phyloP scores from a whole-genome alignment of 1,284 basidiomycete species.

The Microbotryum scabiosae region DNA sequence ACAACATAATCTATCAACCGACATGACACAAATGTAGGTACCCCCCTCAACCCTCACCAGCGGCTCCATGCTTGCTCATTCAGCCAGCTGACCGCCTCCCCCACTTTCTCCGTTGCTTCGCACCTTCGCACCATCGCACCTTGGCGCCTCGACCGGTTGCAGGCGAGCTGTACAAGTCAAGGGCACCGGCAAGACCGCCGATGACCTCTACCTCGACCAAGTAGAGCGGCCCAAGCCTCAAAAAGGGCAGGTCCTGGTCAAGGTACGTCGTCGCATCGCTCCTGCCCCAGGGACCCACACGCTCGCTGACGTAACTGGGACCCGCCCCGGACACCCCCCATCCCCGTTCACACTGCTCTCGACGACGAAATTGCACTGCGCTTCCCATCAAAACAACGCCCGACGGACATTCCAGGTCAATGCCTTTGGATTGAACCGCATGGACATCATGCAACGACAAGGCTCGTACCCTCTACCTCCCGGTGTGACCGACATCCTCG shows the following conservation, averaged over 20 bases:
- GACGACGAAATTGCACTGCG: too few relatives aligned
- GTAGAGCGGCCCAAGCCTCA: constrained; percentile 21
- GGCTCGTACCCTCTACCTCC: constrained; percentile 62
- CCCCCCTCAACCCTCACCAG: neutral
- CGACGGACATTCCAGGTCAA: constrained; percentile 41
- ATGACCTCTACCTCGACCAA: constrained; percentile 28
- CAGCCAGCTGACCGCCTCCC: neutral
- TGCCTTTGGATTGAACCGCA: constrained; percentile 75
- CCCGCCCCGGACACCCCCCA: too few relatives aligned
- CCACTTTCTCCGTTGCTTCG: neutral
- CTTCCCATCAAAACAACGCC: too few relatives aligned
- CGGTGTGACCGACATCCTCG: constrained; percentile 67
- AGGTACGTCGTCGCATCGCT: constrained; percentile 7
- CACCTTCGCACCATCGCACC: too few relatives aligned
- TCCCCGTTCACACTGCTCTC: too few relatives aligned
- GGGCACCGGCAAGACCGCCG: constrained; percentile 11
- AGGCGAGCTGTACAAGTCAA: constrained; percentile 28
- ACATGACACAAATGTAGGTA: constrained; percentile 7
- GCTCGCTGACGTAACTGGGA: too few relatives aligned
- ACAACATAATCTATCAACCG: neutral
- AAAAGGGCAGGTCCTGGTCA: constrained; percentile 28
- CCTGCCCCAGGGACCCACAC: too few relatives aligned
- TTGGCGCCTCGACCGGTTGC: neutral
- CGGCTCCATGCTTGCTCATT: neutral
- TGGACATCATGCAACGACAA: constrained; percentile 58